Conservation (phyloP, 2,329 filamentous ascomycete species). For the Stemphylium beticola region DNA sequence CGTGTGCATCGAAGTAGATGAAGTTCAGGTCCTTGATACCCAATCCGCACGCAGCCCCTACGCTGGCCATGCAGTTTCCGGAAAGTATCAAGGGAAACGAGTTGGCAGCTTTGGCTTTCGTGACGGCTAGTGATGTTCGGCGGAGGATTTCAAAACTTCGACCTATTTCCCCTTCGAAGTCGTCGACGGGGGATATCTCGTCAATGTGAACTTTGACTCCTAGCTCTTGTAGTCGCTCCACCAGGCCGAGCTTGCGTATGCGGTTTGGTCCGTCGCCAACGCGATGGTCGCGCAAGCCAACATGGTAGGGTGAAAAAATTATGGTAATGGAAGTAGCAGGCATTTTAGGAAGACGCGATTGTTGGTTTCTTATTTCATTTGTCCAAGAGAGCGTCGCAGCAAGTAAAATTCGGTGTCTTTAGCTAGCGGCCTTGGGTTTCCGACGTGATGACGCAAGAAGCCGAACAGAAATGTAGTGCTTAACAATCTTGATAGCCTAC, state of each 20-base stretch:
- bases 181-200: slow-evolving; percentile 31
- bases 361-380: too few species aligned
- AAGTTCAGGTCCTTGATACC: slow-evolving; percentile 34
- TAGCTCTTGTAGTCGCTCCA: slow-evolving; percentile 28
- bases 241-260: slow-evolving; percentile 38
- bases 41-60: slow-evolving; percentile 48
- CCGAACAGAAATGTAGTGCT: too few species aligned
- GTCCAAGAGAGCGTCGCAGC: too few species aligned
- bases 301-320: slow-evolving; percentile 49
- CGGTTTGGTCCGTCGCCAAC: slow-evolving; percentile 49
- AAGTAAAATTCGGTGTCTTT: too few species aligned
- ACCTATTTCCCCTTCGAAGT: slow-evolving; percentile 51
- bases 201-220: neutral
- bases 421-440: too few species aligned
- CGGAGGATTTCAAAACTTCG: slow-evolving; percentile 51
- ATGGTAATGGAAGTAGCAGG: neutral
- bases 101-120: neutral
- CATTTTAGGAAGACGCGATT: neutral
- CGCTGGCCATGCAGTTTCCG: slow-evolving; percentile 49
- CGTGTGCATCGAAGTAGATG: slow-evolving; percentile 55
- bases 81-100: slow-evolving; percentile 51
- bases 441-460: too few species aligned
- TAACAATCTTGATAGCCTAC: too few species aligned
- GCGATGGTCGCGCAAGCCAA: slow-evolving; percentile 46
- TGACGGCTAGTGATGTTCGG: slow-evolving; percentile 44